These are phyloP conservation scores for Passalora sequoiae DNA, from an alignment of 2,329 filamentous ascomycete species.

Conservation along the genomic window DNA sequence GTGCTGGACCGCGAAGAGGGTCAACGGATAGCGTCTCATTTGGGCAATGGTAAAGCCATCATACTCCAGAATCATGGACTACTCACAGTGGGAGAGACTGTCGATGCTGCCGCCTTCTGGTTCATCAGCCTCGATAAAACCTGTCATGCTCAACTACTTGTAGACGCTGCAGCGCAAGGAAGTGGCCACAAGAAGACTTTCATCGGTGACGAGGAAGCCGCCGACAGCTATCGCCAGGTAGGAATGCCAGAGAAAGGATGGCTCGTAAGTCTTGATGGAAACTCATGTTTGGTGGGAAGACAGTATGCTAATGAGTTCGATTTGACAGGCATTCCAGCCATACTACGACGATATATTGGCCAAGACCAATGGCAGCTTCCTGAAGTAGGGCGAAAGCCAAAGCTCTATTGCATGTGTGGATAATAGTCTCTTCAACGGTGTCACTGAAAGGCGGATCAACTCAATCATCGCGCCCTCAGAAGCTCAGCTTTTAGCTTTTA, in stretches of 20 bases:
- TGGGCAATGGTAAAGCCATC: constrained; percentile 38
- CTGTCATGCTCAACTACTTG: constrained; percentile 43
- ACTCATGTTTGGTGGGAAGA: not conserved
- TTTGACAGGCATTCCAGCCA: constrained; percentile 42
- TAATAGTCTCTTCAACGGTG: no score
- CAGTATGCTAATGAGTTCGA: constrained; percentile 36
- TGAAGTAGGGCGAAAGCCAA: constrained; percentile 37
- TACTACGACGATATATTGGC: constrained; percentile 52
- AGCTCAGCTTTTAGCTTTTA: no score
- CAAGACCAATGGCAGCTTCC: constrained; percentile 48
- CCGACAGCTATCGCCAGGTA: constrained; percentile 38
- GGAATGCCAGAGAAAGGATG: constrained; percentile 49
- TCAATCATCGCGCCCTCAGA: no score
- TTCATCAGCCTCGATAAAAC: constrained; percentile 44
- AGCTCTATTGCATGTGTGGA: no score
- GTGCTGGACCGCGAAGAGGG: constrained; percentile 44
- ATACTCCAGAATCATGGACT: constrained; percentile 44
- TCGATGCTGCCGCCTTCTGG: constrained; percentile 46
- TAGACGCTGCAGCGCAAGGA: constrained; percentile 39
- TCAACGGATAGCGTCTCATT: constrained; percentile 36
- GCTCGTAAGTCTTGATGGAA: constrained; percentile 18
- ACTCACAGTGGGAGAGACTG: constrained; percentile 38
- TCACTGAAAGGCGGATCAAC: no score
- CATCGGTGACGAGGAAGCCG: constrained; percentile 39
- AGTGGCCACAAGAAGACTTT: constrained; percentile 39